Evolutionary conservation across 2,329 filamentous ascomycete species (phyloP).

Genomic region (Aspergillus novoparasiticus): DNA sequence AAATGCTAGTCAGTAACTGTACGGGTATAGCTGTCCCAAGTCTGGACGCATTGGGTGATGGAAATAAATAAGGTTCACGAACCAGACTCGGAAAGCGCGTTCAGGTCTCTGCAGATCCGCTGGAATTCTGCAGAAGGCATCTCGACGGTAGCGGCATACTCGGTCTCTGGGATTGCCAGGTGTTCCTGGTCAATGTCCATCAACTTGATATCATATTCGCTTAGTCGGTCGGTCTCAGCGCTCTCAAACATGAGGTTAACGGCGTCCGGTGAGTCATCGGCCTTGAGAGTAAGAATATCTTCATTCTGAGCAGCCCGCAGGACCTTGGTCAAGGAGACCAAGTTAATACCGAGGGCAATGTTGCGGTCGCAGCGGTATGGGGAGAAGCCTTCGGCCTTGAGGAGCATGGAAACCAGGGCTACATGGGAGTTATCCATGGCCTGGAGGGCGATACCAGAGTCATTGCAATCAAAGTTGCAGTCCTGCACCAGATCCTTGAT

Average conservation of each 20-base stretch:
- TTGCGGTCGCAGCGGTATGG: constrained; percentile 99
- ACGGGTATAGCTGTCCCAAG: background rate
- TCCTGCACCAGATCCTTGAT: constrained; percentile 99
- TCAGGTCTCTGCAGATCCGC: constrained; percentile 90
- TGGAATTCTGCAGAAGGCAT: constrained; percentile 92
- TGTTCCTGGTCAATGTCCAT: constrained; percentile 99
- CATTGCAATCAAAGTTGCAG: constrained; percentile 99
- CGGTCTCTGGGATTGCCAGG: constrained; percentile 97
- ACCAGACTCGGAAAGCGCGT: constrained; percentile 94
- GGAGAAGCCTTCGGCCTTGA: constrained; percentile 91
- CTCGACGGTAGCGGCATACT: constrained; percentile 86
- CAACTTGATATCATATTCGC: constrained; percentile 99
- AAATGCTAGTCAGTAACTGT: background rate
- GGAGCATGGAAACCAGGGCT: constrained; percentile 97
- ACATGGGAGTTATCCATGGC: constrained; percentile 99
- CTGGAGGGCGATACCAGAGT: constrained; percentile 95
- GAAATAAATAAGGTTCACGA: constrained; percentile 38
- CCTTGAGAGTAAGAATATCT: constrained; percentile 94
- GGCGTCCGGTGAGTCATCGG: constrained; percentile 92
- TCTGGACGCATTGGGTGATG: background rate
- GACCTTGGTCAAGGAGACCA: constrained; percentile 95
- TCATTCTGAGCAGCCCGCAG: constrained; percentile 91
- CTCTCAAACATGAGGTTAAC: constrained; percentile 97
- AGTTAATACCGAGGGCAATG: constrained; percentile 96
- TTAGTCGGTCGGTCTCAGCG: constrained; percentile 81